A percentile compares a stretch with the other conserved stretches of the same genome.
These are phyloP conservation scores for Phytophthora sansomeana DNA, from an alignment of 352 stramenopile species.

Conservation along the genomic window DNA sequence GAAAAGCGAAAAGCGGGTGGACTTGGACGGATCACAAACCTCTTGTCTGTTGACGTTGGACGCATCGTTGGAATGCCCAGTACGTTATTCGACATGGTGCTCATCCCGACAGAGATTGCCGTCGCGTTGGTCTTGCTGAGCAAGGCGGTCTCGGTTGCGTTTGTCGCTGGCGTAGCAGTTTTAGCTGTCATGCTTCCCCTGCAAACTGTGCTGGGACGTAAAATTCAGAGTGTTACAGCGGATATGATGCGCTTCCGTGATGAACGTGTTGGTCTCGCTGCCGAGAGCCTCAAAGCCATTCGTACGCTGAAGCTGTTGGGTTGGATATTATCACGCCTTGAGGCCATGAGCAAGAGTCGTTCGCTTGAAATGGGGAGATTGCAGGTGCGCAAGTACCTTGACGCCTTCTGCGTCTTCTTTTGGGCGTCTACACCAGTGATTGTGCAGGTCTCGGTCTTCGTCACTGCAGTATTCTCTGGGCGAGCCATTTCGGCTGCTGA, in stretches of 20 bases:
- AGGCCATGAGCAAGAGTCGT: slow-evolving; percentile 59
- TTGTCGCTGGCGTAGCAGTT: slow-evolving; percentile 80
- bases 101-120: slow-evolving; percentile 79
- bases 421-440: slow-evolving; percentile 91
- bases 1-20: slow-evolving; percentile 43
- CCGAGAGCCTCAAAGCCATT: slow-evolving; percentile 77
- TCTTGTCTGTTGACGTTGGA: slow-evolving; percentile 83
- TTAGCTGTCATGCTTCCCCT: slow-evolving; percentile 87
- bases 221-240: slow-evolving; percentile 78
- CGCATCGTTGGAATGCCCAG: slow-evolving; percentile 75
- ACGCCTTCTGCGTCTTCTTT: slow-evolving; percentile 92
- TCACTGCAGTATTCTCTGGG: slow-evolving; percentile 71
- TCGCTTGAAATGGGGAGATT: slow-evolving; percentile 76
- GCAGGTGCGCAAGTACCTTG: slow-evolving; percentile 85
- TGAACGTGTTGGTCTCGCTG: slow-evolving; percentile 69
- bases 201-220: slow-evolving; percentile 77
- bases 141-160: slow-evolving; percentile 85
- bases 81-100: slow-evolving; percentile 80
- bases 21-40: slow-evolving; percentile 77
- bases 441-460: slow-evolving; percentile 88
- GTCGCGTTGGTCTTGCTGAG: slow-evolving; percentile 81
- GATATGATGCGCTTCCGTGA: slow-evolving; percentile 87
- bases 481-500: slow-evolving; percentile 82
- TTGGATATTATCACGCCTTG: slow-evolving; percentile 61
- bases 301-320: slow-evolving; percentile 82